Percentiles rank a stretch among this genome's conserved stretches.
Evolutionary conservation across 768 basidiomycete genomes (phyloP).

Genomic region (Gelatoporia subvermispora): DNA sequence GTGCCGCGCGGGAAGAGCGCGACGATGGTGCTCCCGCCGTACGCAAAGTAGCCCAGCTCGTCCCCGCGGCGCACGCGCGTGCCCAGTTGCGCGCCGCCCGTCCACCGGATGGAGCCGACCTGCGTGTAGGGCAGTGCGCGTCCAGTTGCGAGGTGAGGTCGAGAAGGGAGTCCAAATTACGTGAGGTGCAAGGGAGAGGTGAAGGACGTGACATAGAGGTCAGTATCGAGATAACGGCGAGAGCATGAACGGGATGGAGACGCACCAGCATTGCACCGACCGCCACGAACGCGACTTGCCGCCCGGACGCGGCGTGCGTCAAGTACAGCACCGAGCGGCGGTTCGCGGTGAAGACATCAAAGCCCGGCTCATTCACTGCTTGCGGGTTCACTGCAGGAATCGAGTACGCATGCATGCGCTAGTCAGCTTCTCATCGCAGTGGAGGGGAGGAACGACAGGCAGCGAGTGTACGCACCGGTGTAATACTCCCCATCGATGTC

Average conservation of each 20-base stretch:
- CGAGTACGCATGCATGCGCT: background rate
- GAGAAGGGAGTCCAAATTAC: too few relatives aligned
- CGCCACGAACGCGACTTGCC: constrained; percentile 62
- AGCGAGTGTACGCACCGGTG: constrained; percentile 37
- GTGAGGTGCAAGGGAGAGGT: too few relatives aligned
- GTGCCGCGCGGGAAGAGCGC: constrained; percentile 52
- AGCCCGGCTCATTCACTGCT: constrained; percentile 61
- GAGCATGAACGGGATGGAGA: constrained; percentile 3
- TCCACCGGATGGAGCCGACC: constrained; percentile 69
- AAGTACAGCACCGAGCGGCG: constrained; percentile 52
- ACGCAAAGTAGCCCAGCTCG: constrained; percentile 63
- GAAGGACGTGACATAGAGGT: background rate
- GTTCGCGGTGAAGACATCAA: constrained; percentile 65
- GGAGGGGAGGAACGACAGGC: background rate
- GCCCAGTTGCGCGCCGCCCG: constrained; percentile 43
- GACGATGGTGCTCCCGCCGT: constrained; percentile 74
- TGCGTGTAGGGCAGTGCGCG: too few relatives aligned
- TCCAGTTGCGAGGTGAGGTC: too few relatives aligned
- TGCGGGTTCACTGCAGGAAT: constrained; percentile 60
- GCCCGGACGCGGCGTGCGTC: constrained; percentile 39
- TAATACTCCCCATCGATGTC: constrained; percentile 57
- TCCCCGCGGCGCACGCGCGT: constrained; percentile 57
- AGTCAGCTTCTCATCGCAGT: background rate
- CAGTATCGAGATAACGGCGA: too few relatives aligned
- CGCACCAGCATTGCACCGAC: constrained; percentile 71